Evolutionary conservation across 75 land plant species (phyloP).

Genomic region (Ceratopteris richardii): DNA sequence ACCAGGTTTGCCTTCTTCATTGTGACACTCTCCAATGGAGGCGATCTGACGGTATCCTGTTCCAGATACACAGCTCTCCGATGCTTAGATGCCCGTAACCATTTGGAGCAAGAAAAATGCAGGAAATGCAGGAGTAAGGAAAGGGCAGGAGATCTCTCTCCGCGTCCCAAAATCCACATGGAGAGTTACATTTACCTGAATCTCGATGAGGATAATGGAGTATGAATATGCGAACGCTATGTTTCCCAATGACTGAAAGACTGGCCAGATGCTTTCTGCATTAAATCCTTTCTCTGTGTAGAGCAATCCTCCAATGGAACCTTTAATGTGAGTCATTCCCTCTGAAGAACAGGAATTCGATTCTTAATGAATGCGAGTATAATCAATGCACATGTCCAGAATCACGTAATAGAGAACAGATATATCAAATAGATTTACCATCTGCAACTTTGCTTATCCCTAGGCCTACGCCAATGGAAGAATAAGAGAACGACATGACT

Average conservation of each 20-base stretch:
- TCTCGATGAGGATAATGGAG: constrained; percentile 33
- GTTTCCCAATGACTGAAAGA: constrained; percentile 32
- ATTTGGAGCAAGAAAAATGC: no score
- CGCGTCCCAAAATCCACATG: no score
- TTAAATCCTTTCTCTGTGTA: neutral
- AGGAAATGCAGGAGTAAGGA: no score
- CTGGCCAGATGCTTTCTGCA: constrained; percentile 22
- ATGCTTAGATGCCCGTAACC: no score
- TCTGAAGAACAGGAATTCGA: no score
- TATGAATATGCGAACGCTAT: constrained; percentile 41
- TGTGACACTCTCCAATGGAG: neutral
- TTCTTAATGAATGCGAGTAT: no score
- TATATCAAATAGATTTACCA: neutral
- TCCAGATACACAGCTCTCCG: neutral
- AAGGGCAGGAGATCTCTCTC: no score
- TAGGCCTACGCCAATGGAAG: constrained; percentile 22
- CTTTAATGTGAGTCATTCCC: neutral
- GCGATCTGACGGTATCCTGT: constrained; percentile 7
- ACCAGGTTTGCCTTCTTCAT: constrained; percentile 5
- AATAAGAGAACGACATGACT: constrained; percentile 17
- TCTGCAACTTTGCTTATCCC: constrained; percentile 10
- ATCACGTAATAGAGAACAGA: no score
- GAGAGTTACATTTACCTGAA: constrained; percentile 18
- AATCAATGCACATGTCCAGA: no score
- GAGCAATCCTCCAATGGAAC: neutral